A percentile compares a stretch with the other conserved stretches of the same genome.
Evolutionary conservation across 441 rosid genomes (phyloP).

Genomic region (Eutrema salsugineum): DNA sequence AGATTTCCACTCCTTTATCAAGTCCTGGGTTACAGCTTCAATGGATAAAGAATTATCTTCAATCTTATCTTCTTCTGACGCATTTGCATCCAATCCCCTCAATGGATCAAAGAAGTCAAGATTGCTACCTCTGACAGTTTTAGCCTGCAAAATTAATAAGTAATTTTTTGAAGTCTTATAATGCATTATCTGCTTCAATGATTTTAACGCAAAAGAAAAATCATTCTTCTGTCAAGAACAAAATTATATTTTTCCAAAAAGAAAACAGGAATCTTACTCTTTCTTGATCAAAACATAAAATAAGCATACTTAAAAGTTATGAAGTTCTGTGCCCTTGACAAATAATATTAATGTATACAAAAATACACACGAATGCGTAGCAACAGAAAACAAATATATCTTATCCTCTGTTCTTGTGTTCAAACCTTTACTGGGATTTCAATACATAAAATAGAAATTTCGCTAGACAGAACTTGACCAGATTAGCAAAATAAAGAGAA

Average conservation of each 20-base stretch:
- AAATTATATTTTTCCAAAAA: neutral
- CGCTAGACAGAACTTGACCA: neutral
- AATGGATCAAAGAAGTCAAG: slow-evolving; percentile 81
- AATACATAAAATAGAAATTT: neutral
- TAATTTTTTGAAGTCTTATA: neutral
- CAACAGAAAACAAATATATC: too few species aligned
- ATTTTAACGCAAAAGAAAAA: neutral
- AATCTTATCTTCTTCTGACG: slow-evolving; percentile 30
- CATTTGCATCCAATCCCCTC: slow-evolving; percentile 37
- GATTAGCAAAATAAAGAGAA: neutral
- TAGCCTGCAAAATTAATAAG: slow-evolving; percentile 28
- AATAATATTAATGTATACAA: neutral
- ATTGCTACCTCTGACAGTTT: slow-evolving; percentile 21
- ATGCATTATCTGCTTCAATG: neutral
- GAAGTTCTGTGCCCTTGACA: neutral
- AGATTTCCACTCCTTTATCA: slow-evolving; percentile 68
- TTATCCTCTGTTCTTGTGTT: neutral
- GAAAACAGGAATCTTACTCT: neutral
- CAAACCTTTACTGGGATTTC: neutral
- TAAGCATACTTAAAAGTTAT: neutral
- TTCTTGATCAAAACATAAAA: neutral
- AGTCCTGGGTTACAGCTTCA: slow-evolving; percentile 33
- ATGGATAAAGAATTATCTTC: slow-evolving; percentile 26
- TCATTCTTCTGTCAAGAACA: neutral
- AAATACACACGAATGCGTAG: neutral